Base-by-base conservation (phyloP, 2,329 filamentous ascomycete species). In the Aspergillus terreus region DNA sequence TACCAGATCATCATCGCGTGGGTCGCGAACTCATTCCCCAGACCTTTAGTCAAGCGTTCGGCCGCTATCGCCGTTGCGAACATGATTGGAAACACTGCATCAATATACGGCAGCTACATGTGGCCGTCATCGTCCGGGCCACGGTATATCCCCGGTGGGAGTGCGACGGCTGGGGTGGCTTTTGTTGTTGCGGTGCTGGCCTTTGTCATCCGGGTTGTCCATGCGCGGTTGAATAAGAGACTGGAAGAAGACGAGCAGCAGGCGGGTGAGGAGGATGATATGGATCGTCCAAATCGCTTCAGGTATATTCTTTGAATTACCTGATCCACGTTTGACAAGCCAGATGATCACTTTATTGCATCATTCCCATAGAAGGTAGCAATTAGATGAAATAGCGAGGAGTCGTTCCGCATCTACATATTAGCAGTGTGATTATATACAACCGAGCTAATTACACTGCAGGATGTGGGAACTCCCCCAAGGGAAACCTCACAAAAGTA, bases 1-100 rank as follows among this genome's bases (percentile, higher is more conserved):
- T 75, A 76, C 53, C 72, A 72, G 15, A 65, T 76, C n/a, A 73
- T 74, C 15, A 64, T 76, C 2, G 71, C 70, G 9, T 77, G 74
- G 73, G 69, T 74, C 0, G 70, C 71, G 6, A 69, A 70, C 4
- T 73, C 70, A 1, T 71, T 74, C 19, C 71, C 72, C 2, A 69
- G 75, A 36, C 74, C 73, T 0, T 54, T 70, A 4, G 71, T 75
- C 51, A 77, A 77, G 61, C 74, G 74, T 21, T 74, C 74, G 10
- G 70, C 71, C 0, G 66, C 70, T 0, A 60, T 76, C 19, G 71
- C 72, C 2, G 66, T 73, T 17, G 71, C 74, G 9, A 76, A 76
- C 36, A 68, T 71, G 44, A 64, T 74, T 12, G 69, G 69, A 0
- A 76, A 72, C 47, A 65, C 66, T 9, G 63, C 67, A 36, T 67